Evolutionary conservation across 106 monocot genomes (phyloP).

Genomic region (Agapanthus africanus): DNA sequence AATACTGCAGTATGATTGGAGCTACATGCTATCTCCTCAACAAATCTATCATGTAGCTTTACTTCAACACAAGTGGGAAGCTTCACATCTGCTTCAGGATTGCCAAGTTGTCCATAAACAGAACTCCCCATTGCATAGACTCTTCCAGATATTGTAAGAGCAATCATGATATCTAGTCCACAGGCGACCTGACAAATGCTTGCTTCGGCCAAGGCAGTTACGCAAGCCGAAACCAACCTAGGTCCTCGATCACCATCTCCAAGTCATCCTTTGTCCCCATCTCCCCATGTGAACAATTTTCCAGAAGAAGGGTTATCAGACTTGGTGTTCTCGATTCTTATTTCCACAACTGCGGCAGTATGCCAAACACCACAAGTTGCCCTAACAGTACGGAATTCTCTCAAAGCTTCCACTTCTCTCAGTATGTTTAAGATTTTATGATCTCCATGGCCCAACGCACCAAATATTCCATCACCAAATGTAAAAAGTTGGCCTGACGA

Average conservation of each 20-base stretch:
- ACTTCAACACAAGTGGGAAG: slow-evolving; percentile 46
- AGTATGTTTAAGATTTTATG: slow-evolving; percentile 30
- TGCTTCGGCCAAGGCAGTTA: slow-evolving; percentile 41
- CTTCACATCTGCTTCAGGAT: slow-evolving; percentile 45
- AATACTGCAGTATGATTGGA: slow-evolving; percentile 61
- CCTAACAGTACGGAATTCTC: slow-evolving; percentile 41
- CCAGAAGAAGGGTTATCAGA: slow-evolving; percentile 34
- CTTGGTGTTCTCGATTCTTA: slow-evolving; percentile 19
- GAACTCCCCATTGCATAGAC: slow-evolving; percentile 67
- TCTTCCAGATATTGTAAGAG: slow-evolving; percentile 44
- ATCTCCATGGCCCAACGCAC: slow-evolving; percentile 70
- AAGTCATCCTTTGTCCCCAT: slow-evolving; percentile 65
- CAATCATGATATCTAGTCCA: slow-evolving; percentile 56
- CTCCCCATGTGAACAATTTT: slow-evolving; percentile 70
- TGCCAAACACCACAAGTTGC: slow-evolving; percentile 79
- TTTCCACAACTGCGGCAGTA: slow-evolving; percentile 55
- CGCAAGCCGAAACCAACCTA: slow-evolving; percentile 45
- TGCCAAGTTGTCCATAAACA: slow-evolving; percentile 2
- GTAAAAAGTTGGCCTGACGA: slow-evolving; percentile 64
- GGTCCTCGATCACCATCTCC: slow-evolving; percentile 57
- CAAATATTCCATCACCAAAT: slow-evolving; percentile 80
- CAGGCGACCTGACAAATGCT: slow-evolving; percentile 66
- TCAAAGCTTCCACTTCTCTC: slow-evolving; percentile 58
- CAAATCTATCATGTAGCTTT: slow-evolving; percentile 44
- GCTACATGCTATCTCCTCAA: slow-evolving; percentile 70